Base-by-base conservation (phyloP, 2,329 filamentous ascomycete genomes). In the Sclerotinia trifoliorum region DNA sequence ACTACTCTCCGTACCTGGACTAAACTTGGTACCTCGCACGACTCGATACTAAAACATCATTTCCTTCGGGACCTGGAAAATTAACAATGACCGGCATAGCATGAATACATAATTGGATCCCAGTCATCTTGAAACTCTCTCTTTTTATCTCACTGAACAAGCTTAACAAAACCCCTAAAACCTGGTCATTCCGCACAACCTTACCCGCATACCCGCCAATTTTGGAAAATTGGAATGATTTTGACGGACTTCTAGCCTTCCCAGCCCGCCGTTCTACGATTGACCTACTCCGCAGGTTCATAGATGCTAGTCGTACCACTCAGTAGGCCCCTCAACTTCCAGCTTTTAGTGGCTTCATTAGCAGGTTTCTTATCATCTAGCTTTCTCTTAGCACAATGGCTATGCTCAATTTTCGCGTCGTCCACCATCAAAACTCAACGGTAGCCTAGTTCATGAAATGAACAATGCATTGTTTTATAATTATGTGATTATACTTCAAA, bases 91-190 rank as follows among this genome's bases (percentile, higher is more conserved):
- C 54, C 55, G 29, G 48, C 46, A 62, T 62, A 35, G 60, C 60
- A 62, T 39, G 44, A 26, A 32, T 61, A 48, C 44, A n/a, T 35
- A 57, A 29, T 26, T 49, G 24, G 24, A 66, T 52, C 54, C 64
- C 24, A 61, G 64, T 49, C 19, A 49, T 58, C 54, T 66, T 66
- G 64, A 66, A 66, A 66, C 64, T 26, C 52, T 58, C 51, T 57
- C 29, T 48, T 65, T 49, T 26, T 56, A 29, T 29, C 35, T 55
- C 48, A 52, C 39, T 58, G 39, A 58, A 55, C 21, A 32, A 29
- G 56, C 51, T 35, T 54, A 29, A 51, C 51, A 19, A 39, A 42
- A 39, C n/a, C 32, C 57, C 29, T 51, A 48, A 67, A 42, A 51
- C 19, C 63, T 48, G 39, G 32, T 39, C 58, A 49, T 19, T 21